Percentiles rank a stretch among this genome's conserved stretches.
Evolutionary conservation across 1,284 basidiomycete genomes (phyloP).

Genomic region (Sanguinoderma infundibulare): DNA sequence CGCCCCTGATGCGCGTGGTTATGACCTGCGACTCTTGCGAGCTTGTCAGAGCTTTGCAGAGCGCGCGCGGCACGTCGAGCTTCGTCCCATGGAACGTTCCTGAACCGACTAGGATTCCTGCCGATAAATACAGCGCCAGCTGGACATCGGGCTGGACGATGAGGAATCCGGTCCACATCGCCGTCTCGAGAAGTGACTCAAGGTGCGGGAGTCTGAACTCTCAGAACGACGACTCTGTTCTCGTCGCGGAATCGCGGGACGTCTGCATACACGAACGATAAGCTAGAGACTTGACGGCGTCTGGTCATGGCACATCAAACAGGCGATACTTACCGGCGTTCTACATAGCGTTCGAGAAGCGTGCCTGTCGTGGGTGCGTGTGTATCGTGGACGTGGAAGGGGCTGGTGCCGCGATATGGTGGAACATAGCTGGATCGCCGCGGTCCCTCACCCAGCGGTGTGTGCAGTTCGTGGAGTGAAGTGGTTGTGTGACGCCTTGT

Average conservation of each 20-base stretch:
- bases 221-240: not conserved
- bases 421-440: conserved; percentile 14
- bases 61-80: conserved; percentile 5
- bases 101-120: not conserved
- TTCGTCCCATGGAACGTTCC: conserved; percentile 17
- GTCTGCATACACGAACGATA: conserved; percentile 17
- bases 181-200: conserved; percentile 12
- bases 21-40: conserved; percentile 5
- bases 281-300: conserved; percentile 1
- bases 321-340: not conserved
- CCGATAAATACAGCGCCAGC: not conserved
- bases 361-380: conserved; percentile 15
- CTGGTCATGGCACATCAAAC: not conserved
- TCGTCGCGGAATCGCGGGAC: not conserved
- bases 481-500: not conserved
- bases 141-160: not conserved
- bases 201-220: conserved; percentile 19
- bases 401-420: not conserved
- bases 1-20: conserved; percentile 23
- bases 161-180: conserved; percentile 1
- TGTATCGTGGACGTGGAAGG: conserved; percentile 8
- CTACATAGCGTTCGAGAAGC: conserved; percentile 5
- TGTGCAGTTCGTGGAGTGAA: not conserved
- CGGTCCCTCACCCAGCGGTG: no score
- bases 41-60: not conserved